These are phyloP conservation scores for Hymenoscyphus repandus DNA, from an alignment of 2,329 filamentous ascomycete genomes.

Conservation along the genomic window DNA sequence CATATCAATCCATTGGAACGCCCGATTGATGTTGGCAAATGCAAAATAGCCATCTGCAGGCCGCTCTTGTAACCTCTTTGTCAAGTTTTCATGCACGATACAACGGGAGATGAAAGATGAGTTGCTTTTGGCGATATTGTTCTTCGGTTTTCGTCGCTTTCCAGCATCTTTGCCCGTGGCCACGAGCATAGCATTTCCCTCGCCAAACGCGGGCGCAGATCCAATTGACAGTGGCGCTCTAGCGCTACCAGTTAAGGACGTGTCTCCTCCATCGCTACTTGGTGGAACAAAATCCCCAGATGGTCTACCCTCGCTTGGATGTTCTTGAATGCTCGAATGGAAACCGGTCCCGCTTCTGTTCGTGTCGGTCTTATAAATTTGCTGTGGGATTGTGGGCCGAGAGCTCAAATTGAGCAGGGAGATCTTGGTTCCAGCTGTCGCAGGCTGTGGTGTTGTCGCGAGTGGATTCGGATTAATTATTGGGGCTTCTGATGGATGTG, in stretches of 20 bases:
- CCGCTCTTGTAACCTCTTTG: conserved; percentile 75
- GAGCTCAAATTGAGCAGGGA: conserved; percentile 54
- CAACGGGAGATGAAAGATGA: conserved; percentile 98
- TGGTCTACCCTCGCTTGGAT: conserved; percentile 52
- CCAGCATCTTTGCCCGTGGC: conserved; percentile 63
- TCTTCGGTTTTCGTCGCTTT: conserved; percentile 92
- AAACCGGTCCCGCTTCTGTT: conserved; percentile 43
- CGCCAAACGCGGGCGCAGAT: conserved; percentile 69
- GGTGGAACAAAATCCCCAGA: conserved; percentile 56
- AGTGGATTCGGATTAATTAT: conserved; percentile 85
- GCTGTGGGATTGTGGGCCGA: conserved; percentile 38
- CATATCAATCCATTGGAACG: conserved; percentile 93
- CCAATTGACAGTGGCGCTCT: conserved; percentile 27
- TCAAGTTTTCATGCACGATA: conserved; percentile 77
- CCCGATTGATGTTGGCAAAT: conserved; percentile 93
- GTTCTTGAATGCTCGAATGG: conserved; percentile 52
- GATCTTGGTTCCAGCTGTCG: conserved; percentile 76
- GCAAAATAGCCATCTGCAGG: conserved; percentile 75
- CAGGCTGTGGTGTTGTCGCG: conserved; percentile 77
- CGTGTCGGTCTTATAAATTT: conserved; percentile 48
- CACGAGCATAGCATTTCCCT: conserved; percentile 72
- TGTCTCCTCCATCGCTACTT: conserved; percentile 50
- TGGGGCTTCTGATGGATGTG: conserved; percentile 90
- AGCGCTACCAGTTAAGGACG: conserved; percentile 44
- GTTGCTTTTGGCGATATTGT: conserved; percentile 97